Percentiles rank a stretch among this genome's conserved stretches.
Conservation (phyloP, 129 eudicot species). For the Tagetes patula region DNA sequence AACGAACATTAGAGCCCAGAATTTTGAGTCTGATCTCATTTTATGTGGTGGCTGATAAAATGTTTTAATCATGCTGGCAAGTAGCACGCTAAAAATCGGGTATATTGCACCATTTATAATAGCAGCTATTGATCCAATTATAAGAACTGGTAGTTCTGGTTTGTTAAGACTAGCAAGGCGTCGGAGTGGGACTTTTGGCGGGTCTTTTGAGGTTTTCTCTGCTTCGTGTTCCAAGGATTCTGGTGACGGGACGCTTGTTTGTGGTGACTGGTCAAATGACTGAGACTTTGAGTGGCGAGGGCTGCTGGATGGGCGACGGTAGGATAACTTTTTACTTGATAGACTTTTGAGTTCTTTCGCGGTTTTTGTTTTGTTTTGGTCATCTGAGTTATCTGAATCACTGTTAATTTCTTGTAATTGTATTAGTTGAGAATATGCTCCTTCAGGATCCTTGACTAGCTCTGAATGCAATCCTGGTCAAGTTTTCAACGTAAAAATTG, state of each 20-base stretch:
- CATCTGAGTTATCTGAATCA: slow-evolving; percentile 23
- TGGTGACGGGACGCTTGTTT: not conserved
- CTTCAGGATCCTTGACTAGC: slow-evolving; percentile 24
- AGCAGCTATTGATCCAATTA: slow-evolving; percentile 59
- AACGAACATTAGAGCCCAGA: slow-evolving; percentile 71
- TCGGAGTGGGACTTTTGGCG: slow-evolving; percentile 53
- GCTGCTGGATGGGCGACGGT: slow-evolving; percentile 62
- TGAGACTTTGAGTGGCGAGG: slow-evolving; percentile 49
- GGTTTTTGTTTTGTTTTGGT: not conserved
- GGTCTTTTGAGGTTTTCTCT: slow-evolving; percentile 38
- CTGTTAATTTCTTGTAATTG: slow-evolving; percentile 17
- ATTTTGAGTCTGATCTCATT: slow-evolving; percentile 55
- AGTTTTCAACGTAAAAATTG: not conserved
- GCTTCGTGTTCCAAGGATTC: slow-evolving; percentile 20
- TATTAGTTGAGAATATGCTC: slow-evolving; percentile 32
- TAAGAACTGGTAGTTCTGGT: slow-evolving; percentile 74
- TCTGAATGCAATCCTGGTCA: slow-evolving; percentile 25
- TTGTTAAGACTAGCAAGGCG: slow-evolving; percentile 81
- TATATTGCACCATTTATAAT: slow-evolving; percentile 55
- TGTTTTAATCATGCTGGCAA: slow-evolving; percentile 59
- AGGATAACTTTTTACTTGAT: slow-evolving; percentile 11
- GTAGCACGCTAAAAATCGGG: slow-evolving; percentile 60
- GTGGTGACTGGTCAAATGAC: slow-evolving; percentile 50
- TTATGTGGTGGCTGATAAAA: slow-evolving; percentile 58
- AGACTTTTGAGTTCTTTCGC: slow-evolving; percentile 13